Evolutionary conservation across 2,329 filamentous ascomycete species (phyloP).

Genomic region (Pseudopithomyces maydicus): DNA sequence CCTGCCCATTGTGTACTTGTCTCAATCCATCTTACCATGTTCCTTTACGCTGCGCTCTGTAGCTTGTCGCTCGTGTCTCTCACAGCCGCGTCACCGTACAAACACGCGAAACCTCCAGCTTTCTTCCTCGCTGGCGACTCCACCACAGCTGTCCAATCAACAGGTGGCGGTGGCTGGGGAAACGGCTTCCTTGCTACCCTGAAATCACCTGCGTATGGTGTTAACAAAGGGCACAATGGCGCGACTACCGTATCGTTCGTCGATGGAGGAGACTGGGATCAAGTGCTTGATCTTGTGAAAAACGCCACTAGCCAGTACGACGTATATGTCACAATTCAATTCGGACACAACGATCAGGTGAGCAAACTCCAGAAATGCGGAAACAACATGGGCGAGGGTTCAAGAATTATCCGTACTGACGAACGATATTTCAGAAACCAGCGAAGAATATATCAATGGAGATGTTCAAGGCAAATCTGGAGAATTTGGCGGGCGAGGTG

Average conservation of each 20-base stretch:
- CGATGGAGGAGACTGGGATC: constrained; percentile 57
- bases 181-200: constrained; percentile 60
- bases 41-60: not conserved
- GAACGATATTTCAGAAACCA: constrained; percentile 24
- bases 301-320: constrained; percentile 42
- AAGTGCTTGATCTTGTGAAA: constrained; percentile 51
- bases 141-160: constrained; percentile 38
- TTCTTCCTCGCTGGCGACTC: constrained; percentile 46
- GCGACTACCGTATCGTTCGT: constrained; percentile 62
- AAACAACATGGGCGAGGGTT: constrained; percentile 36
- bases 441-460: constrained; percentile 51
- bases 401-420: not conserved
- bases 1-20: not conserved
- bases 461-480: constrained; percentile 57
- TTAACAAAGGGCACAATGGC: constrained; percentile 60
- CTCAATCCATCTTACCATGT: not conserved
- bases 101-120: constrained; percentile 17
- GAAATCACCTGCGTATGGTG: constrained; percentile 53
- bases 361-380: no score
- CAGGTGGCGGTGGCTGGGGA: constrained; percentile 53
- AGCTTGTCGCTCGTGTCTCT: not conserved
- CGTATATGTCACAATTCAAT: constrained; percentile 61
- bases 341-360: constrained; percentile 65
- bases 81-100: not conserved
- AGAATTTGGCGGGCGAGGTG: constrained; percentile 45